Base-by-base conservation (phyloP, 371 early-diverging fungal genomes). In the Mortierella sp. region DNA sequence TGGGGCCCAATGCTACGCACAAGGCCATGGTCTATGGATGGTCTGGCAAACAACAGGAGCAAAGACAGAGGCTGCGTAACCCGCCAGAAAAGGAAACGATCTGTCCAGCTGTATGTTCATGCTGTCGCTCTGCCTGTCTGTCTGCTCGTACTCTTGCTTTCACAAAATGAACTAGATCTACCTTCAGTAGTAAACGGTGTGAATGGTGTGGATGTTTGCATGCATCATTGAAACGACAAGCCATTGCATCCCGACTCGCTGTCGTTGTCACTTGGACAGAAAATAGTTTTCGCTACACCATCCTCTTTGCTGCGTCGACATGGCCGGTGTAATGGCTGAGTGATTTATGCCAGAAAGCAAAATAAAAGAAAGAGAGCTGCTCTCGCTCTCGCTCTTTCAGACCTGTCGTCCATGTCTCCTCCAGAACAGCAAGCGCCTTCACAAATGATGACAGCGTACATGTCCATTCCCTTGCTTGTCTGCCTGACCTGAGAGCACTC, bases 401-500 rank as follows among this genome's bases (percentile, higher is more conserved):
- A 48, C 53, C 6, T 53, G 24, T 54, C 57, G 28, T 57, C 28
- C 4, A 50, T 57, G 57, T 11, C 40, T 67, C 43, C 43, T 37
- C 40, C 24, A 67, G 2, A 24, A 40, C 9, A 24, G 24, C 64
- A 61, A 34, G 21, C 19, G 19, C 37, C 19, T 19, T 34, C 9
- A 40, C 43, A 61, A 37, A 61, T 61, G 64, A 34, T 61, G 64
- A 61, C 37, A 61, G 19, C 16, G 34, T 61, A 8, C 21, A 13
- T 59, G 31, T n/a, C n/a, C n/a, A n/a, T n/a, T n/a, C n/a, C n/a
- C n/a, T n/a, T n/a, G n/a, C n/a, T 31, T 24, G 37, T 37, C 67
- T 37, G 67, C 61, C 61, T 67, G 67, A 67, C 67, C 43, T 67
- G 67, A 67, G 67, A 67, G 67, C 67, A 37, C 3, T 67, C 11